phyloP scores from a whole-genome alignment of 176 grass and related monocot species.

The Alopecurus myosuroides region DNA sequence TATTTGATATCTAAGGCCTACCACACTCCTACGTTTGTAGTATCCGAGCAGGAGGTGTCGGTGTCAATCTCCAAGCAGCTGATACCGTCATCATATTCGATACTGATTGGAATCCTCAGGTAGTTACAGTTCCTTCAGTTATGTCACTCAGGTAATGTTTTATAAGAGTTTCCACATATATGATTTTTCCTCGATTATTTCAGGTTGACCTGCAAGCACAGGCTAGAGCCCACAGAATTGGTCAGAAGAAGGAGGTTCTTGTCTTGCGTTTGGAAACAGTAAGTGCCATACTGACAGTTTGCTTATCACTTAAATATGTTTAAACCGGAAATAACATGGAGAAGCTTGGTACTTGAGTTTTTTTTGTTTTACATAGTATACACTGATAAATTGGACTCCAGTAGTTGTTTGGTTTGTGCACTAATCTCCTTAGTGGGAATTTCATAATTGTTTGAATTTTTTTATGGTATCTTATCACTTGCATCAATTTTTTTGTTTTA shows the following conservation, averaged over 20 bases:
- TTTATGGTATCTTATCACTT: not conserved
- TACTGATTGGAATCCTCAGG: constrained; percentile 99
- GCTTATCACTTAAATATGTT: not conserved
- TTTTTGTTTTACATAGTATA: not conserved
- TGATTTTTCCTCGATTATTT: constrained; percentile 5
- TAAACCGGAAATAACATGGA: not conserved
- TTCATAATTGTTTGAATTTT: not conserved
- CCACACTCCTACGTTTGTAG: constrained; percentile 37
- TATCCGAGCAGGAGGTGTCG: constrained; percentile 97
- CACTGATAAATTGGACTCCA: not conserved
- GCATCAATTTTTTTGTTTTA: not conserved
- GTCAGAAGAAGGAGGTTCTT: constrained; percentile 99
- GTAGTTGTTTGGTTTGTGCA: not conserved
- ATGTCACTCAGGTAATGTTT: constrained; percentile 17
- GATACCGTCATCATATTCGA: constrained; percentile 99
- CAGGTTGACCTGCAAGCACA: constrained; percentile 99
- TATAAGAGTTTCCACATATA: not conserved
- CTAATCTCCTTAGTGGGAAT: not conserved
- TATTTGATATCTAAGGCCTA: constrained; percentile 21
- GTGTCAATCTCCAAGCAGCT: constrained; percentile 98
- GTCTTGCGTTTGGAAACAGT: constrained; percentile 98
- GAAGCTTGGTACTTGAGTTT: too few relatives aligned
- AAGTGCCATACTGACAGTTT: constrained; percentile 26
- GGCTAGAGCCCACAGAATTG: constrained; percentile 96
- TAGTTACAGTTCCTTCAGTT: constrained; percentile 29